Percentiles rank a stretch among this genome's conserved stretches.
phyloP scores from a whole-genome alignment of 1,284 basidiomycete genomes.

The Sphaerobolus stellatus region DNA sequence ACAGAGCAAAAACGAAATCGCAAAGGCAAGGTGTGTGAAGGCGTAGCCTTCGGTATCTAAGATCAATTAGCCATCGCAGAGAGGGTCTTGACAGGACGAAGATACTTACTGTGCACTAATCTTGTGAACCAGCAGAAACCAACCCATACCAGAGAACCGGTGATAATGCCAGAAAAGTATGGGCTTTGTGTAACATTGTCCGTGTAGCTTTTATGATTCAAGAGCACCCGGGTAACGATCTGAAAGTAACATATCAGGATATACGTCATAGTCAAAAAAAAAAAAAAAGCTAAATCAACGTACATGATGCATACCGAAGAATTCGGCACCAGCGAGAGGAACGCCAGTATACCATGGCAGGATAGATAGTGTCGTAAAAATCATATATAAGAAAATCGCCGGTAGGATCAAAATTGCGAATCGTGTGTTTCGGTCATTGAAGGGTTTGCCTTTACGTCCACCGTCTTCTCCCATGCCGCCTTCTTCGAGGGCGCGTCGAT shows the following conservation, averaged over 20 bases:
- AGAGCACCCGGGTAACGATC: conserved; percentile 80
- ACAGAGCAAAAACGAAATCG: conserved; percentile 70
- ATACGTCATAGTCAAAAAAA: conserved; percentile 14
- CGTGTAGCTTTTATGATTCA: conserved; percentile 75
- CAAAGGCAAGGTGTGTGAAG: conserved; percentile 74
- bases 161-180: conserved; percentile 92
- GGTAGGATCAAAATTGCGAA: conserved; percentile 82
- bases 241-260: conserved; percentile 25
- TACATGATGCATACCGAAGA: conserved; percentile 92
- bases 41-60: conserved; percentile 74
- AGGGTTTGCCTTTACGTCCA: conserved; percentile 60
- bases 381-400: conserved; percentile 73
- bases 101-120: conserved; percentile 62
- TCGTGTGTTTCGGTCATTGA: conserved; percentile 81
- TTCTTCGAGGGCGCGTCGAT: conserved; percentile 85
- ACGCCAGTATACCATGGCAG: conserved; percentile 90
- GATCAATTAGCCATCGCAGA: conserved; percentile 22
- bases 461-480: conserved; percentile 80
- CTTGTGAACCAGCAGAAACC: conserved; percentile 78
- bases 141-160: conserved; percentile 85
- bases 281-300: conserved; percentile 29
- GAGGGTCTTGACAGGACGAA: conserved; percentile 7
- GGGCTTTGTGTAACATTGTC: conserved; percentile 78
- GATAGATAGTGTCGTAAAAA: conserved; percentile 79
- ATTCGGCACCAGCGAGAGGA: conserved; percentile 78